A percentile compares a stretch with the other conserved stretches of the same genome.
Conservation (phyloP, 306 rosid genomes). For the Medicago arabica region DNA sequence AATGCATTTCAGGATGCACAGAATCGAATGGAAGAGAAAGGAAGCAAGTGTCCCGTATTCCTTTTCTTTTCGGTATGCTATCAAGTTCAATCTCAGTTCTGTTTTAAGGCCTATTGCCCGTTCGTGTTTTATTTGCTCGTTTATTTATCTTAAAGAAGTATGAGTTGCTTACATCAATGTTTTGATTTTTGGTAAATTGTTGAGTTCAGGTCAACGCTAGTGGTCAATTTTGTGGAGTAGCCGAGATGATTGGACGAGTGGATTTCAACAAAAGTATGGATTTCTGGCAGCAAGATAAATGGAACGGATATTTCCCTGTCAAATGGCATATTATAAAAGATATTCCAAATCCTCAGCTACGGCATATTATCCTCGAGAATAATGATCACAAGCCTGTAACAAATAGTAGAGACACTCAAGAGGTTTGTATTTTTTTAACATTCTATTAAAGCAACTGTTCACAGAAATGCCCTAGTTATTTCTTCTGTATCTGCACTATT, state of each 20-base stretch:
- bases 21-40: constrained; percentile 54
- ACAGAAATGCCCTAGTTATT: neutral
- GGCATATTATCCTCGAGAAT: constrained; percentile 82
- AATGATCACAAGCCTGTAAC: constrained; percentile 87
- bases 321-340: constrained; percentile 89
- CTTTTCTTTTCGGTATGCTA: constrained; percentile 83
- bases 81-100: constrained; percentile 15
- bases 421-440: constrained; percentile 52
- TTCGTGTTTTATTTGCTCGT: neutral
- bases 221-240: constrained; percentile 92
- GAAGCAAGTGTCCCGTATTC: constrained; percentile 72
- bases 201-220: constrained; percentile 79
- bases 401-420: constrained; percentile 91
- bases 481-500: constrained; percentile 24
- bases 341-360: constrained; percentile 75
- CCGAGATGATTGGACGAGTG: constrained; percentile 83
- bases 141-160: neutral
- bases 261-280: constrained; percentile 82
- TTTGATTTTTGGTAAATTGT: constrained; percentile 14
- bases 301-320: constrained; percentile 87
- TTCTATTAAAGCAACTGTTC: neutral
- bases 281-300: constrained; percentile 94
- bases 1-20: constrained; percentile 67
- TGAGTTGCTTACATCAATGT: neutral
- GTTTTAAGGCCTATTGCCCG: neutral